These are phyloP conservation scores for Hymenoscyphus occultus DNA, from an alignment of 2,329 filamentous ascomycete species.

Conservation along the genomic window DNA sequence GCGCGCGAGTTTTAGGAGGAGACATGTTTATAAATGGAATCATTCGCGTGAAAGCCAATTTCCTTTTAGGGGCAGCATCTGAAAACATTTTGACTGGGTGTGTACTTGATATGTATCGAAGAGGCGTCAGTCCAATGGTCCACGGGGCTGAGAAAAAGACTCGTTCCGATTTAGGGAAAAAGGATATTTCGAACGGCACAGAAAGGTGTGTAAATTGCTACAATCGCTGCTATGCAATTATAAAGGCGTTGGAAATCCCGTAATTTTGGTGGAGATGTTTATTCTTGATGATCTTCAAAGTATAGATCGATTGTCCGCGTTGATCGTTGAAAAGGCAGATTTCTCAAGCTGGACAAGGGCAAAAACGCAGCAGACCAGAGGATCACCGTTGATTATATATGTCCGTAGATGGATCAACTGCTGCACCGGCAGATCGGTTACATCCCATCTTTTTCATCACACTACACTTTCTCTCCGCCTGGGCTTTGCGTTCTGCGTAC, in stretches of 20 bases:
- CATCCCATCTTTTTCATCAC: constrained; percentile 2
- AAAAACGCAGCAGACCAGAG: not conserved
- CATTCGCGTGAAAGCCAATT: constrained; percentile 18
- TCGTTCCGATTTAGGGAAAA: not conserved
- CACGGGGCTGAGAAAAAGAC: not conserved
- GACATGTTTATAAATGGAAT: constrained; percentile 24
- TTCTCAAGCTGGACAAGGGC: not conserved
- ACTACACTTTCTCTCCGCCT: not conserved
- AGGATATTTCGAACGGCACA: not conserved
- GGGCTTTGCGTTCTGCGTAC: constrained; percentile 8
- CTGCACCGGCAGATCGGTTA: constrained; percentile 4
- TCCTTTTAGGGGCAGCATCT: constrained; percentile 14
- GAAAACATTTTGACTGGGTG: constrained; percentile 1
- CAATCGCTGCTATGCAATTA: not conserved
- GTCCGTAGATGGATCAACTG: constrained; percentile 5
- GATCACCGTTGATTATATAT: constrained; percentile 3
- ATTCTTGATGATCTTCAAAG: not conserved
- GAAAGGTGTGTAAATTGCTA: constrained; percentile 2
- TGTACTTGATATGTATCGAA: constrained; percentile 3
- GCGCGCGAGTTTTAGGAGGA: constrained; percentile 10
- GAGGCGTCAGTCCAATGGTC: not conserved
- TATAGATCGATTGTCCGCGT: not conserved
- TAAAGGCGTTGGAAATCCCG: not conserved
- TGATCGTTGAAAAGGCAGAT: not conserved
- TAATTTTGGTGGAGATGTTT: not conserved